These are phyloP conservation scores for Fusarium buxicola DNA, from an alignment of 2,329 filamentous ascomycete genomes.

Conservation along the genomic window DNA sequence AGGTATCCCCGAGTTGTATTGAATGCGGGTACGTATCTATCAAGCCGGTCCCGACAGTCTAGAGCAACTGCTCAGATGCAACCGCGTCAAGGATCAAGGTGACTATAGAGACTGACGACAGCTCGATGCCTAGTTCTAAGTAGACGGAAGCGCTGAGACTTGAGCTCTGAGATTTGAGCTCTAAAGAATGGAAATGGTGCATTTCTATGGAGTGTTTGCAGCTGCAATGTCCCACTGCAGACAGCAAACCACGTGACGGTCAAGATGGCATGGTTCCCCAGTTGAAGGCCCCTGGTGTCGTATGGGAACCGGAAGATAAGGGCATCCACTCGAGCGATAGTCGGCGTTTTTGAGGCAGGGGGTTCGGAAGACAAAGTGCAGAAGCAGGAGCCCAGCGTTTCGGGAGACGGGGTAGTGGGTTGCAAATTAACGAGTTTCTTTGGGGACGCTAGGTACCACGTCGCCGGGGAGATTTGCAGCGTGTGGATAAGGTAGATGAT, in stretches of 20 bases:
- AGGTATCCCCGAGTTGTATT: conserved; percentile 3
- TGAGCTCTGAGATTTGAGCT: conserved; percentile 6
- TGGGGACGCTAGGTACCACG: background rate
- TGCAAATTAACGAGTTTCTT: conserved; percentile 2
- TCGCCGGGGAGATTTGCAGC: background rate
- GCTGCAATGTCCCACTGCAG: conserved; percentile 5
- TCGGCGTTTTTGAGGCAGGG: conserved; percentile 12
- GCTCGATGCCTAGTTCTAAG: background rate
- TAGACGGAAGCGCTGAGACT: too few relatives aligned
- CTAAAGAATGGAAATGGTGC: background rate
- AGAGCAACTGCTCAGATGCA: background rate
- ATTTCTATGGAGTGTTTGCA: conserved; percentile 1
- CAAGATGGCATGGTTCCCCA: conserved; percentile 37
- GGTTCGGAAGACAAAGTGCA: conserved; percentile 2
- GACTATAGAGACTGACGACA: background rate
- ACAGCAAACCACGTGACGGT: conserved; percentile 20
- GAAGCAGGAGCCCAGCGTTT: conserved; percentile 26
- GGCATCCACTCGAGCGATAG: conserved; percentile 24
- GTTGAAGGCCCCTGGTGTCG: conserved; percentile 18
- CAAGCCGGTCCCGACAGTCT: background rate
- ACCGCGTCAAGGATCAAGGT: background rate
- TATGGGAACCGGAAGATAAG: conserved; percentile 23
- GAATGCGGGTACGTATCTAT: background rate
- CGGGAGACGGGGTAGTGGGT: conserved; percentile 13
- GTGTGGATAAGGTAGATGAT: conserved; percentile 1